These are phyloP conservation scores for Catharanthus roseus DNA, from an alignment of 257 asterid genomes.

Conservation along the genomic window DNA sequence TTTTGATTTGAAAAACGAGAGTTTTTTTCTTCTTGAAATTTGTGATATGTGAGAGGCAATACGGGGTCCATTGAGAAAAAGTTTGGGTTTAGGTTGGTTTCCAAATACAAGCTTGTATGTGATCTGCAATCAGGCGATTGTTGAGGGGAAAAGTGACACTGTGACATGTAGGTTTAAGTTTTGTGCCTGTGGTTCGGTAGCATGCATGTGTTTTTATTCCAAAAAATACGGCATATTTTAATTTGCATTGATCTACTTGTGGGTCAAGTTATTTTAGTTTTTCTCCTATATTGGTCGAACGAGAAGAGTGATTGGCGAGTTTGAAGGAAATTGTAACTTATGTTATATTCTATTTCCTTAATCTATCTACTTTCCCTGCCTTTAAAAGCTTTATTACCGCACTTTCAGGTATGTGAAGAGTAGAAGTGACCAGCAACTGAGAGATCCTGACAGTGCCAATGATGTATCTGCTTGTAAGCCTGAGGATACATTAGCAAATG, in stretches of 20 bases:
- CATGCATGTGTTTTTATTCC: neutral
- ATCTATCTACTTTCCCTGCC: neutral
- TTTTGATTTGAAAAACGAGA: too few species aligned
- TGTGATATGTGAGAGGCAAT: too few species aligned
- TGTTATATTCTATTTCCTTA: neutral
- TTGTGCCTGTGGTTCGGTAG: neutral
- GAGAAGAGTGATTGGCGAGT: neutral
- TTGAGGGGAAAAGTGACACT: neutral
- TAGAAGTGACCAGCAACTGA: slow-evolving; percentile 89
- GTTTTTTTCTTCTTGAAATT: too few species aligned
- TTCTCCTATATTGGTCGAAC: neutral
- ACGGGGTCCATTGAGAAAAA: too few species aligned
- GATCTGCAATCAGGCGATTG: neutral
- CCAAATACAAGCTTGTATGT: too few species aligned
- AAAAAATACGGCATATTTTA: neutral
- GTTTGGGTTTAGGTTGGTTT: too few species aligned
- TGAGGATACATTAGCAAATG: slow-evolving; percentile 42
- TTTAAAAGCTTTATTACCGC: neutral
- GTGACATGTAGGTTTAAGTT: neutral
- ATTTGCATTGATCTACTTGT: neutral
- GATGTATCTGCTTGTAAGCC: slow-evolving; percentile 64
- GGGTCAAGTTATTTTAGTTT: neutral
- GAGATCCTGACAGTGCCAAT: slow-evolving; percentile 28
- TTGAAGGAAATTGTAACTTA: neutral
- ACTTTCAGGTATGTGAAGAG: slow-evolving; percentile 78